These are phyloP conservation scores for Fomitopsis pinicola DNA, from an alignment of 1,284 basidiomycete genomes.

Conservation along the genomic window DNA sequence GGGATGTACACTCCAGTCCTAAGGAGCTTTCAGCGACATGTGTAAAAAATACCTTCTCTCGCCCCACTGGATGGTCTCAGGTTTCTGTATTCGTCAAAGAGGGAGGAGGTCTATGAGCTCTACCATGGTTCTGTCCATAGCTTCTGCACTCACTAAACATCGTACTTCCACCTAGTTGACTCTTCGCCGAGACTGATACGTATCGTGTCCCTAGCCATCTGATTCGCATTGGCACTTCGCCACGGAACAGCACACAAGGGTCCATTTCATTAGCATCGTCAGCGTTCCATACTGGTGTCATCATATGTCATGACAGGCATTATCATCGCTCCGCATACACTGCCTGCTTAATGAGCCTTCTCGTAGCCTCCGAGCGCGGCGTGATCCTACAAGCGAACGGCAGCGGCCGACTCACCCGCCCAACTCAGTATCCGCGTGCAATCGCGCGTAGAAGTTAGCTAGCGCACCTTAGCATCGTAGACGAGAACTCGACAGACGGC, in stretches of 20 bases:
- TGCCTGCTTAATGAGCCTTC: constrained; percentile 27
- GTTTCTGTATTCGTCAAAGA: no score
- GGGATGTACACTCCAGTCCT: no score
- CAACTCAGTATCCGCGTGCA: neutral
- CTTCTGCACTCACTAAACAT: no score
- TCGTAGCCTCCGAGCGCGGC: constrained; percentile 33
- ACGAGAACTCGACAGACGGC: constrained; percentile 21
- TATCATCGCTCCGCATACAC: neutral
- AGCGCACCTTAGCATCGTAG: constrained; percentile 15
- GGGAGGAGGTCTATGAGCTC: no score
- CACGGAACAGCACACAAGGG: neutral
- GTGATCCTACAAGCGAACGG: constrained; percentile 39
- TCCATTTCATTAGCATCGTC: neutral
- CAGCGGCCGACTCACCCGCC: constrained; percentile 27
- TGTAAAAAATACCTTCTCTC: no score
- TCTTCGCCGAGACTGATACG: no score
- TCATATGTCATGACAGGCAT: neutral
- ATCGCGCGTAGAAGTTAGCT: neutral
- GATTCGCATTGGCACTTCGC: no score
- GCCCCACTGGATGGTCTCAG: no score
- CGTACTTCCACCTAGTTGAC: no score
- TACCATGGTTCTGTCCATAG: no score
- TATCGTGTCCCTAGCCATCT: no score
- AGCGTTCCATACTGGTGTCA: neutral
- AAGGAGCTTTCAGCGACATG: no score